phyloP scores from a whole-genome alignment of 176 grass and related monocot species.

The sorghum (Sorghum bicolor) region DNA sequence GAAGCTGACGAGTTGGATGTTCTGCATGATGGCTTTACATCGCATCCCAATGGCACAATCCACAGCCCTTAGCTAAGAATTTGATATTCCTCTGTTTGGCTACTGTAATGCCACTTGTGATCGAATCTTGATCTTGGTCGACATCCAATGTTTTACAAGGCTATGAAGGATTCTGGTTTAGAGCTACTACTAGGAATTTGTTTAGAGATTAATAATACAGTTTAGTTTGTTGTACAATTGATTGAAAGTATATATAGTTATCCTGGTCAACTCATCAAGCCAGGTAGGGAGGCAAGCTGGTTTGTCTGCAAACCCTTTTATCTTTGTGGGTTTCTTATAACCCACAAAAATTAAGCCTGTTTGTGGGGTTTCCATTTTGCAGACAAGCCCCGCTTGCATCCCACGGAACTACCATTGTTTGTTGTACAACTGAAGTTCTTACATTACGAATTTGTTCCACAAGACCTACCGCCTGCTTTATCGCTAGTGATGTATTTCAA shows the following conservation, averaged over 20 bases:
- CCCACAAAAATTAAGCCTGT: too few species aligned
- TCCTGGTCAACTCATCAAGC: neutral
- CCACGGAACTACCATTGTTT: neutral
- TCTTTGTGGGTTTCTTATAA: too few species aligned
- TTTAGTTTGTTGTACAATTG: neutral
- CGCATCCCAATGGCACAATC: neutral
- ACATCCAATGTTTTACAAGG: neutral
- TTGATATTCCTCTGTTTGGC: neutral
- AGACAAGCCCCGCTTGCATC: neutral
- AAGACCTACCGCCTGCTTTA: neutral
- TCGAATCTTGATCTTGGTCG: neutral
- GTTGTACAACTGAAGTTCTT: neutral
- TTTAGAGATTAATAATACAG: neutral
- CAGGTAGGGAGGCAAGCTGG: too few species aligned
- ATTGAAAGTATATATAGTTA: neutral
- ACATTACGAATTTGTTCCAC: neutral
- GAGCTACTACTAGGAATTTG: neutral
- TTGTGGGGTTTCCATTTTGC: too few species aligned
- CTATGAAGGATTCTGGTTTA: neutral
- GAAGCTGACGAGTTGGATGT: slow-evolving; percentile 41
- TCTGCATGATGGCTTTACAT: neutral
- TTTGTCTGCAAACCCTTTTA: too few species aligned
- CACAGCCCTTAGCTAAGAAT: neutral
- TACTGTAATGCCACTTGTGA: neutral
- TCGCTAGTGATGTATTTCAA: neutral